Evolutionary conservation across 2,329 filamentous ascomycete genomes (phyloP).

Genomic region (Pestalotiopsis sp.): DNA sequence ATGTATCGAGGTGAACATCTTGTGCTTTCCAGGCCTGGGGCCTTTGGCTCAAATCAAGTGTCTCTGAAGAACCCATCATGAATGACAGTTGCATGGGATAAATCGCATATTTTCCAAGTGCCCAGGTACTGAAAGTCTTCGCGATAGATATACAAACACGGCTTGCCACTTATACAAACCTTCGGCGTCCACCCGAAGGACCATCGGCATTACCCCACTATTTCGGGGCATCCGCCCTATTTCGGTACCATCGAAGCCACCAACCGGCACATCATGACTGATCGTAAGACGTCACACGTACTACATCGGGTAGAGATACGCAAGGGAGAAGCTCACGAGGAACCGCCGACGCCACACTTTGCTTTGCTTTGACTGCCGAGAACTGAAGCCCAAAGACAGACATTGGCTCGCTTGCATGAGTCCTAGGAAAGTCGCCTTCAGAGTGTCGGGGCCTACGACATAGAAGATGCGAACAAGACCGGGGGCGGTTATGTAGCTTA

Average conservation of each 20-base stretch:
- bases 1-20: constrained; percentile 8
- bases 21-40: constrained; percentile 15
- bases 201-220: neutral
- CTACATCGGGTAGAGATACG: no score
- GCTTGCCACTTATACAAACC: neutral
- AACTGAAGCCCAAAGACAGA: no score
- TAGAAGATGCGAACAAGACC: no score
- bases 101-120: no score
- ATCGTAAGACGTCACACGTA: neutral
- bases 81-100: neutral
- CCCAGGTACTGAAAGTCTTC: neutral
- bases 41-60: neutral
- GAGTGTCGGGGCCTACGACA: no score
- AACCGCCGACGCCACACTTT: no score
- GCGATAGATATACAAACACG: neutral
- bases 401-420: no score
- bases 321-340: no score
- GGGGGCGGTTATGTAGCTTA: no score
- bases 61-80: neutral
- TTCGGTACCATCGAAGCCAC: neutral
- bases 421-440: no score
- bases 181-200: neutral
- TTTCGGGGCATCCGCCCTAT: neutral
- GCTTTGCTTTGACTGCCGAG: no score
- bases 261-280: neutral